phyloP scores from a whole-genome alignment of 2,329 filamentous ascomycete genomes.

The Lachnellula hyalina region DNA sequence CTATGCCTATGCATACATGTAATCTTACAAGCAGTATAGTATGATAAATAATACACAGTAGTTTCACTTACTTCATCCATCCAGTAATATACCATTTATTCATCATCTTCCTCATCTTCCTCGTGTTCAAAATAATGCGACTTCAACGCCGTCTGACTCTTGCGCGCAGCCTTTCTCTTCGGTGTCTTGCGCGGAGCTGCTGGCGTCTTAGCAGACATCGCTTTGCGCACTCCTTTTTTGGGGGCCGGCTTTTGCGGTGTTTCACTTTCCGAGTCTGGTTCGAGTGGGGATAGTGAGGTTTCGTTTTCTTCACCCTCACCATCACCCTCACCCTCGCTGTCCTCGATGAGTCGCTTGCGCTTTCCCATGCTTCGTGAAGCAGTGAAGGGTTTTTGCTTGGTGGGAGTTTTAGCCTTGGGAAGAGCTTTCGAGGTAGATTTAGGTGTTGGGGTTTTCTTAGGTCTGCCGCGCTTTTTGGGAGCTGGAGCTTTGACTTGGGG shows the following conservation, averaged over 20 bases:
- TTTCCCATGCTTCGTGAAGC: conserved; percentile 4
- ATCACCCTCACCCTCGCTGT: conserved; percentile 5
- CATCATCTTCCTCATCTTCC: conserved; percentile 19
- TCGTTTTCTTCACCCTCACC: neutral
- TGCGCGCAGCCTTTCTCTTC: conserved; percentile 22
- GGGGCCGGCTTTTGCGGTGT: neutral
- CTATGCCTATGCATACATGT: too few relatives aligned
- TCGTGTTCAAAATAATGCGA: conserved; percentile 29
- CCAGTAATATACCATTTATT: neutral
- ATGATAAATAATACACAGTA: neutral
- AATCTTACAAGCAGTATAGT: too few relatives aligned
- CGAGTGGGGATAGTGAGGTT: neutral
- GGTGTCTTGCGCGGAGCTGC: conserved; percentile 20
- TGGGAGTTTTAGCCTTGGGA: conserved; percentile 9
- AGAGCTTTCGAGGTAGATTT: neutral
- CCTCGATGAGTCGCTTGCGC: conserved; percentile 8
- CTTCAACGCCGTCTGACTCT: conserved; percentile 24
- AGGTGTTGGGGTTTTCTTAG: conserved; percentile 10
- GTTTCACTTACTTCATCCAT: neutral
- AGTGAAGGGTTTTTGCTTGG: conserved; percentile 7
- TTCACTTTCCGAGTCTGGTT: neutral
- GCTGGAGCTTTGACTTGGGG: conserved; percentile 1
- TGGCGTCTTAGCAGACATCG: conserved; percentile 4
- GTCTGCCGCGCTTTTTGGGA: conserved; percentile 18
- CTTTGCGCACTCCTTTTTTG: neutral